Evolutionary conservation across 495 filamentous ascomycete species (phyloP).

Genomic region (Neurospora sublineolata): DNA sequence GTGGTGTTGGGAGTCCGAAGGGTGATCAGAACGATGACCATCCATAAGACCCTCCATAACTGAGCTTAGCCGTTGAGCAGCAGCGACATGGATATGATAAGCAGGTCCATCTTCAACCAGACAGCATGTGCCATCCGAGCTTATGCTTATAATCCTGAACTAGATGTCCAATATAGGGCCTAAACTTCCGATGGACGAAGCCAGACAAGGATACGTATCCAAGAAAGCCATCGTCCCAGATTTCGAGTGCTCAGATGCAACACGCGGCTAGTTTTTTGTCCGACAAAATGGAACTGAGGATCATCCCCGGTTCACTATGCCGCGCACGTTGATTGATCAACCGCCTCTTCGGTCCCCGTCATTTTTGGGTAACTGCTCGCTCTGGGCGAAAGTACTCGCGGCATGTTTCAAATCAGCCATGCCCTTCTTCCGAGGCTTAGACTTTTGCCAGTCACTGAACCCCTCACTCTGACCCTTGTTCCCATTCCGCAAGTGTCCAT

Average conservation of each 20-base stretch:
- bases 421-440: slow-evolving; percentile 38
- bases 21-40: not conserved
- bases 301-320: not conserved
- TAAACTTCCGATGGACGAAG: slow-evolving; percentile 5
- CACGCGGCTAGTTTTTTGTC: not conserved
- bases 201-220: slow-evolving; percentile 14
- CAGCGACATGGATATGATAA: not conserved
- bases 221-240: slow-evolving; percentile 12
- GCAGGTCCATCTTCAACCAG: not conserved
- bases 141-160: slow-evolving; percentile 14
- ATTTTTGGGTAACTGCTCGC: slow-evolving; percentile 39
- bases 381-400: slow-evolving; percentile 23
- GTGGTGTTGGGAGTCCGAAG: not conserved
- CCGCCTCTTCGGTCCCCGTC: slow-evolving; percentile 44
- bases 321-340: slow-evolving; percentile 14
- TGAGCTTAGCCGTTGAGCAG: not conserved
- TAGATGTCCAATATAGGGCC: slow-evolving; percentile 16
- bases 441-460: slow-evolving; percentile 36
- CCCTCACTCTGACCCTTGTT: slow-evolving; percentile 39
- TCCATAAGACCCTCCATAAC: not conserved
- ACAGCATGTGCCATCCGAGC: slow-evolving; percentile 2
- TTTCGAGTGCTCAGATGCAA: not conserved
- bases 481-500: slow-evolving; percentile 33
- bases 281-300: not conserved
- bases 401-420: slow-evolving; percentile 22